Evolutionary conservation across 306 rosid genomes (phyloP), one percentile per base, ranked within the genome.

Genomic region (Inga leiocalycina): DNA sequence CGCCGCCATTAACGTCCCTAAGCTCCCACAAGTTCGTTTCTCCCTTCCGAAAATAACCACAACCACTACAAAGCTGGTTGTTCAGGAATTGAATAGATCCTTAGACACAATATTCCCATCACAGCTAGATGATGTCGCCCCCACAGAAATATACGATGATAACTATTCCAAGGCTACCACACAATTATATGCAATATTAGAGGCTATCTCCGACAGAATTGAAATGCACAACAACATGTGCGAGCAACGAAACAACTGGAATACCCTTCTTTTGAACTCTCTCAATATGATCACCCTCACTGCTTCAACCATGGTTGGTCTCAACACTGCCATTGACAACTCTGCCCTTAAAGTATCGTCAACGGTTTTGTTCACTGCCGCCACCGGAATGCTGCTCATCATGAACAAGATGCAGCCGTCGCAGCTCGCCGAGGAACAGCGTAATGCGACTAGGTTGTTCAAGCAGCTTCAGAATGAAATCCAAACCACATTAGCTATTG

Each of bases 1-100:
- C 12, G 90, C 91, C 15, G 78, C 89, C 10, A 76, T 92, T 37
- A 84, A 89, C 46, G 75, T 89, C 83, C 89, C 90, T 4, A 85
- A 79, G 48, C 83, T 85, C 52, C 86, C 90, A 19, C 65, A 57
- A 27, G 24, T 87, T 54, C 49, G 44, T 32, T 56, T 71, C 56
- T 52, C 89, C 0, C 51, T 27, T 80, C 85, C 84, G 2, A 65
- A 9, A 69, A 19, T 10, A 10, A 3, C 51, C 48, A 9, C 73
- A 68, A 35, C 73, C 4, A 37, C 30, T 3, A 68, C 49, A 12
- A 20, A 27, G 10, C 76, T 89, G 49, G 41, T 20, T 8, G 72
- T 57, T 5, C 84, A 86, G 6, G 88, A 82, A 4, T 24, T 81
- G 4, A 85, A 77, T 17, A 64, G 44, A 17, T 39, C 76, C 44